Evolutionary conservation across 139 green algal species (phyloP), one percentile per base, ranked within the genome.

Genomic region (Limnomonas spitsbergensis): DNA sequence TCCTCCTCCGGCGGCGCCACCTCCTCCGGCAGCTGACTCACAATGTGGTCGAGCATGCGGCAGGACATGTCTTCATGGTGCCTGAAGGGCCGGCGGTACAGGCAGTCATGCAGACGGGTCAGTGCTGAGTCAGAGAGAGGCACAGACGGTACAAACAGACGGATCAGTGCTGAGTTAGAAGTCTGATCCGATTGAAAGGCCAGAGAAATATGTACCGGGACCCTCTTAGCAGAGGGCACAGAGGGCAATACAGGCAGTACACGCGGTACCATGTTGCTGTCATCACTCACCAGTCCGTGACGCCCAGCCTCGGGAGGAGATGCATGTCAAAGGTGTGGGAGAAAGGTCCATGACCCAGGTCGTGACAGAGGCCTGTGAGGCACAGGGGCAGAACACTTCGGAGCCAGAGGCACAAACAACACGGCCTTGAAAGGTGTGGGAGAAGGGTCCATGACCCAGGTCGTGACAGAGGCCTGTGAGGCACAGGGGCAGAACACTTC

Each of bases 321-420:
- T 91, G 86, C 36, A 88, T 83, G 32, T 98, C 94, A 73, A 94
- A 98, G 6, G 94, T 90, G 77, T 98, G 95, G 40, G 69, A 89
- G 81, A 97, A 98, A 29, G 95, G 95, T 0, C 93, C 94, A 81
- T 98, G 95, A 20, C 95, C 95, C 39, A 98, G 75, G 81, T 98
- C 95, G 70, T 98, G 95, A 54, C 89, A 95, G 54, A 98, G 83
- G 0, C 94, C 95, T 87, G 92, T 85, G 34, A 31, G 4, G 3
- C 3, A 38, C 6, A 84, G 52, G 36, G 70, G 29, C 53, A 61
- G n/a, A 76, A 38, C 31, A 29, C n/a, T n/a, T n/a, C n/a, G n/a
- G n/a, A n/a, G n/a, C n/a, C n/a, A n/a, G n/a, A n/a, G n/a, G n/a
- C n/a, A n/a, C n/a, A n/a, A n/a, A n/a, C n/a, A n/a, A n/a, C n/a